Percentiles rank a stretch among this genome's conserved stretches.
Conservation (phyloP, 2,329 filamentous ascomycete species). For the Scolecobasidium constrictum region DNA sequence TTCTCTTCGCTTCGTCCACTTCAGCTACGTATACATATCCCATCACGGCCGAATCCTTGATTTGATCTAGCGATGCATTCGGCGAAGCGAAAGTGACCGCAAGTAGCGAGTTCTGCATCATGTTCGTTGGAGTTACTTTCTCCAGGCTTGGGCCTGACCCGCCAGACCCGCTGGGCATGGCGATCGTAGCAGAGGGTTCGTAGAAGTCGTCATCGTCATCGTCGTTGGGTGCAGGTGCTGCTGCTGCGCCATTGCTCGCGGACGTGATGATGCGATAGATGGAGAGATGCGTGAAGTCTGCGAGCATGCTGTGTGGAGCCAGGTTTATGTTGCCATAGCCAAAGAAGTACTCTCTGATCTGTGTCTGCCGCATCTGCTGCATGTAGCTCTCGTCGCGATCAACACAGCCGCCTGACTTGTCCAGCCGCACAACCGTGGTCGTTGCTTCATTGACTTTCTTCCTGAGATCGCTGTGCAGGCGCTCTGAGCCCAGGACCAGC, state of each 20-base stretch:
- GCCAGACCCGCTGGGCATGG: constrained; percentile 17
- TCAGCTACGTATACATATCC: constrained; percentile 90
- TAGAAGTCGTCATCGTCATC: constrained; percentile 33
- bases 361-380: constrained; percentile 60
- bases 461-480: constrained; percentile 61
- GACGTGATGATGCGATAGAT: constrained; percentile 58
- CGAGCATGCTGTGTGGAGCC: constrained; percentile 76
- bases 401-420: constrained; percentile 78
- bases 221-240: constrained; percentile 23
- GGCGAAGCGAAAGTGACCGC: constrained; percentile 71
- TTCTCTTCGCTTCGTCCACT: constrained; percentile 74
- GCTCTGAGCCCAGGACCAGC: constrained; percentile 4
- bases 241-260: constrained; percentile 17
- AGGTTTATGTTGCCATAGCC: constrained; percentile 64
- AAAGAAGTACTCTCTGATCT: constrained; percentile 91
- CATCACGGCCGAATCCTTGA: constrained; percentile 74
- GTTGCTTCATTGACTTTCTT: constrained; percentile 64
- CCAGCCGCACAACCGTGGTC: constrained; percentile 64
- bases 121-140: constrained; percentile 51
- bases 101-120: constrained; percentile 70
- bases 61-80: constrained; percentile 57
- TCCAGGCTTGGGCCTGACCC: constrained; percentile 30
- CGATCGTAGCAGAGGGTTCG: constrained; percentile 20
- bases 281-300: constrained; percentile 63
- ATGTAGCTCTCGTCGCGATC: constrained; percentile 64